Conservation (phyloP, 2,329 filamentous ascomycete genomes). For the Botrytis cinerea region DNA sequence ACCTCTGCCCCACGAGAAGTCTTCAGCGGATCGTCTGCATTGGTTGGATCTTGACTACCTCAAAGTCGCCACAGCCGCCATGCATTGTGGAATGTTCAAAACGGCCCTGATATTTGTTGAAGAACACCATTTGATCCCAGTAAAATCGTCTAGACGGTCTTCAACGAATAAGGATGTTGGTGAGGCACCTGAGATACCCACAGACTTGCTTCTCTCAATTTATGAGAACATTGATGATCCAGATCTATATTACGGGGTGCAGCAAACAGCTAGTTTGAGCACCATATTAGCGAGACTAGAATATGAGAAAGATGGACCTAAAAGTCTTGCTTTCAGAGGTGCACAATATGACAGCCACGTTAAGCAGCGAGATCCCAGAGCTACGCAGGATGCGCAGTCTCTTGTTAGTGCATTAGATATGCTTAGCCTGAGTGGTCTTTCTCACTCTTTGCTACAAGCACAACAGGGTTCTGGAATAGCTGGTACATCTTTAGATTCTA, state of each 20-base stretch:
- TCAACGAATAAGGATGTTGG: constrained; percentile 53
- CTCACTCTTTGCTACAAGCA: constrained; percentile 73
- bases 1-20: constrained; percentile 70
- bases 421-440: constrained; percentile 82
- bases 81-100: constrained; percentile 80
- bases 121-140: constrained; percentile 59
- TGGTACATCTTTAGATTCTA: constrained; percentile 64
- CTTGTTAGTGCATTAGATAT: constrained; percentile 76
- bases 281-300: constrained; percentile 81
- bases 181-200: constrained; percentile 50
- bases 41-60: constrained; percentile 87
- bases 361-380: constrained; percentile 57
- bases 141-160: constrained; percentile 64
- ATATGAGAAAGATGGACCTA: constrained; percentile 84
- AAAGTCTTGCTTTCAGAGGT: constrained; percentile 85
- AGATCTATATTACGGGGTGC: constrained; percentile 91
- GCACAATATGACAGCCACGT: constrained; percentile 89
- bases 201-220: constrained; percentile 73
- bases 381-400: constrained; percentile 63
- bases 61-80: constrained; percentile 69
- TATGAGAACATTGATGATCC: constrained; percentile 94
- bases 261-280: constrained; percentile 72
- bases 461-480: constrained; percentile 62
- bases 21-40: constrained; percentile 72
- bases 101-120: constrained; percentile 84